phyloP scores from a whole-genome alignment of 257 asterid species.

The Penstemon newberryi region DNA sequence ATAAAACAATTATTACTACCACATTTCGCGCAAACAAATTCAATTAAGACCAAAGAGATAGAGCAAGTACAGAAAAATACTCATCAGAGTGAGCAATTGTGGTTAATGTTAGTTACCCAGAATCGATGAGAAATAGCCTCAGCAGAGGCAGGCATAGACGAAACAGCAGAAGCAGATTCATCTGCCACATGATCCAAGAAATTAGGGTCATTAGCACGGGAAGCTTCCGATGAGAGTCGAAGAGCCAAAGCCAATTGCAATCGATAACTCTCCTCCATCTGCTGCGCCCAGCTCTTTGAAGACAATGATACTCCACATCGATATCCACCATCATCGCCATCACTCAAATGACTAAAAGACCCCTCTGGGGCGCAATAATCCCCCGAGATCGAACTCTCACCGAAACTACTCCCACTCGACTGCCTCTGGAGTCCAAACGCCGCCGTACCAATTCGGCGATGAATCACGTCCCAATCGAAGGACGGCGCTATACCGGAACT shows the following conservation, averaged over 20 bases:
- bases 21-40: background rate
- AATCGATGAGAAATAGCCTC: conserved; percentile 85
- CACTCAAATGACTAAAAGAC: conserved; percentile 38
- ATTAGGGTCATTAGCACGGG: conserved; percentile 80
- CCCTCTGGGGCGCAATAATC: conserved; percentile 55
- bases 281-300: conserved; percentile 95
- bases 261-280: conserved; percentile 97
- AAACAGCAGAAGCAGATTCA: conserved; percentile 45
- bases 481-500: conserved; percentile 44
- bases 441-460: conserved; percentile 64
- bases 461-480: conserved; percentile 69
- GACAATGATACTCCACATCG: conserved; percentile 56
- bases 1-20: background rate
- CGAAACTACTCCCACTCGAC: conserved; percentile 95
- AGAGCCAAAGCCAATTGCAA: conserved; percentile 92
- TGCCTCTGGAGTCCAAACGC: conserved; percentile 73
- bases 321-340: conserved; percentile 52
- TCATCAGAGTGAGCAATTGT: background rate
- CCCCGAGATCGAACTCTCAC: conserved; percentile 84
- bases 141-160: conserved; percentile 43
- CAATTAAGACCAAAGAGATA: background rate
- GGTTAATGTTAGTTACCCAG: conserved; percentile 65
- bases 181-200: conserved; percentile 69
- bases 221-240: conserved; percentile 83
- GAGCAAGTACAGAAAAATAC: conserved; percentile 4